A percentile compares a stretch with the other conserved stretches of the same genome.
phyloP scores from a whole-genome alignment of 306 rosid genomes.

The Dryas drummondii region DNA sequence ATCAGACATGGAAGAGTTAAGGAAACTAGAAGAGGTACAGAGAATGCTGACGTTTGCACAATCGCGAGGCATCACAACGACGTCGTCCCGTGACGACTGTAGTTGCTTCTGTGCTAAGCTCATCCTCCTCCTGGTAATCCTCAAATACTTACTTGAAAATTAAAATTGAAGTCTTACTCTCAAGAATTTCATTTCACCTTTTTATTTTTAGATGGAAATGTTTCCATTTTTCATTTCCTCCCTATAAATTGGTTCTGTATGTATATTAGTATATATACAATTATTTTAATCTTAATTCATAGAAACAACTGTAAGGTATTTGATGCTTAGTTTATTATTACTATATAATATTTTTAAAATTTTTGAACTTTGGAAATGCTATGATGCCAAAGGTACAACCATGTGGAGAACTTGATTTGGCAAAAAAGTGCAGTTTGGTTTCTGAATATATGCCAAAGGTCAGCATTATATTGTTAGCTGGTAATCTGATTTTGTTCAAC shows the following conservation, averaged over 20 bases:
- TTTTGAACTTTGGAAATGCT: slow-evolving; percentile 13
- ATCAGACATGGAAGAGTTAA: slow-evolving; percentile 56
- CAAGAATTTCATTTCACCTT: not conserved
- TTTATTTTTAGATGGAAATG: not conserved
- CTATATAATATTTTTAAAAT: not conserved
- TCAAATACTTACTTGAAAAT: not conserved
- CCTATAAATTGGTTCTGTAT: too few relatives aligned
- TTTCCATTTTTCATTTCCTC: not conserved
- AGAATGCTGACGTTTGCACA: slow-evolving; percentile 43
- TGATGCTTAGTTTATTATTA: not conserved
- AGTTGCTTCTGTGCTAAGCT: slow-evolving; percentile 59
- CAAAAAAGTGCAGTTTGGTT: slow-evolving; percentile 51
- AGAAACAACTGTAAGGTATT: too few relatives aligned
- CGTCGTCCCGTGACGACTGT: slow-evolving; percentile 24
- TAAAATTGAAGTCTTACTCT: not conserved
- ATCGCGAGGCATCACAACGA: slow-evolving; percentile 26
- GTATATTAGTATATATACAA: too few relatives aligned
- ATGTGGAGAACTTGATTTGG: slow-evolving; percentile 55
- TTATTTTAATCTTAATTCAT: too few relatives aligned
- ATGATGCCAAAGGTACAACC: slow-evolving; percentile 51
- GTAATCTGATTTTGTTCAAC: slow-evolving; percentile 10
- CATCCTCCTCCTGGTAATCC: slow-evolving; percentile 47
- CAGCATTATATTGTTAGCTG: slow-evolving; percentile 11
- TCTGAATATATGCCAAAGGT: slow-evolving; percentile 56
- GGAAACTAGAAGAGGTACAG: slow-evolving; percentile 58